Evolutionary conservation across 257 asterid genomes (phyloP).

Genomic region (Scutellaria baicalensis): DNA sequence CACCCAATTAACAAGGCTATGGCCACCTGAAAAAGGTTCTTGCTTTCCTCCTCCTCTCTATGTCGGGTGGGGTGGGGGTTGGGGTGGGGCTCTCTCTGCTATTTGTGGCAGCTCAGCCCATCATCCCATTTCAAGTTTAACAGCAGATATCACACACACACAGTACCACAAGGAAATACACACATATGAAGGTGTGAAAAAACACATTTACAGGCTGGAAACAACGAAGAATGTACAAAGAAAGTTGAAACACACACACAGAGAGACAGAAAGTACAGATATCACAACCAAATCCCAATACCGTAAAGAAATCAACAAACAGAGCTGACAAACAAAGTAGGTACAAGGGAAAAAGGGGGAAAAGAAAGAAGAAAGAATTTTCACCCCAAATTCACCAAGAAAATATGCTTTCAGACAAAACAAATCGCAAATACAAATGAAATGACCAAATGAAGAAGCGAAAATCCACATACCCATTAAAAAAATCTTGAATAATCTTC

Average conservation of each 20-base stretch:
- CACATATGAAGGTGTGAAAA: constrained; percentile 19
- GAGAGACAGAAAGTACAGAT: neutral
- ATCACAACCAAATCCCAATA: constrained; percentile 18
- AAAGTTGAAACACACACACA: neutral
- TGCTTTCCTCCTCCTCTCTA: constrained; percentile 13
- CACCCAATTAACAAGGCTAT: constrained; percentile 28
- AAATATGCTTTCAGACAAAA: neutral
- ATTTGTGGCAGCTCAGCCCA: constrained; percentile 19
- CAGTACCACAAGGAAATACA: constrained; percentile 7
- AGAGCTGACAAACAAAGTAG: neutral
- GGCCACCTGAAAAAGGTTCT: constrained; percentile 22
- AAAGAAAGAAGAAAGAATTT: neutral
- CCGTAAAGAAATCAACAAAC: constrained; percentile 7
- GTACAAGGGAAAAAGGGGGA: neutral
- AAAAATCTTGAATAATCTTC: constrained; percentile 23
- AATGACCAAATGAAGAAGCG: neutral
- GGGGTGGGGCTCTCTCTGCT: constrained; percentile 36
- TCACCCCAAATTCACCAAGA: constrained; percentile 9
- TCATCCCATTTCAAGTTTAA: constrained; percentile 16
- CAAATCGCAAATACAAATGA: neutral
- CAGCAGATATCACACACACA: constrained; percentile 14
- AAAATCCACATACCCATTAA: constrained; percentile 39
- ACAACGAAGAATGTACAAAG: constrained; percentile 7
- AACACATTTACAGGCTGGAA: constrained; percentile 39
- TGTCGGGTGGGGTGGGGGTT: constrained; percentile 46